These are phyloP conservation scores for Haplosporangium gracile DNA, from an alignment of 192 early-diverging fungal species.

Conservation along the genomic window DNA sequence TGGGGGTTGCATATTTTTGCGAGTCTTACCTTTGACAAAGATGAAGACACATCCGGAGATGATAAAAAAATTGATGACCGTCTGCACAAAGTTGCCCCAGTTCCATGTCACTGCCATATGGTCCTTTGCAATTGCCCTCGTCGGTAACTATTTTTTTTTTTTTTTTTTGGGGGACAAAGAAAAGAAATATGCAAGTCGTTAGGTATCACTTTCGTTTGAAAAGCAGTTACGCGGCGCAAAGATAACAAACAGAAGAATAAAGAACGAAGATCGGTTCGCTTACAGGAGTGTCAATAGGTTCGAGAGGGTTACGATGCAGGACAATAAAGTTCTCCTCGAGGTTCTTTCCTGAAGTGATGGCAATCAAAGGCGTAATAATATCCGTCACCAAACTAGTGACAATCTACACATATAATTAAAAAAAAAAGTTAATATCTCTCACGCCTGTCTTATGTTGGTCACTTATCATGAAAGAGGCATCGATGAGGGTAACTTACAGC, in stretches of 20 bases:
- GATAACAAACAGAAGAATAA: not conserved
- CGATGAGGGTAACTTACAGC: constrained; percentile 26
- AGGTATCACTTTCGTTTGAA: no score
- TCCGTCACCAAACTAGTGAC: constrained; percentile 64
- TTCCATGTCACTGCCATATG: constrained; percentile 68
- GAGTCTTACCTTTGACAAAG: constrained; percentile 63
- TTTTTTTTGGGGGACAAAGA: not conserved
- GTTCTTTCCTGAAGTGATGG: constrained; percentile 64
- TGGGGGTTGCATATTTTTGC: not conserved
- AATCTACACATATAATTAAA: constrained; percentile 13
- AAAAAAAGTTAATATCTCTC: not conserved
- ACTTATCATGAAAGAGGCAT: not conserved
- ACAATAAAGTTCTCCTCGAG: constrained; percentile 57
- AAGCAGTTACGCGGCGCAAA: not conserved
- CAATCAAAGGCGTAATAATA: constrained; percentile 70
- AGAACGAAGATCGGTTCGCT: not conserved
- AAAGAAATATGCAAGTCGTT: not conserved
- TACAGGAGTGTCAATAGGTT: not conserved
- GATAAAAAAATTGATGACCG: constrained; percentile 75
- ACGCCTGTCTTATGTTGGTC: not conserved
- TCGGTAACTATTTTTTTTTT: constrained; percentile 2
- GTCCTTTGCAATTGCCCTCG: constrained; percentile 43
- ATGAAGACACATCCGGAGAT: constrained; percentile 69
- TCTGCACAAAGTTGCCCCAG: constrained; percentile 74
- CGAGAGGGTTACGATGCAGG: constrained; percentile 47